Evolutionary conservation across 495 filamentous ascomycete genomes (phyloP), one percentile per base, ranked within the genome.

Genomic region (Hypoxylon cercidicola): DNA sequence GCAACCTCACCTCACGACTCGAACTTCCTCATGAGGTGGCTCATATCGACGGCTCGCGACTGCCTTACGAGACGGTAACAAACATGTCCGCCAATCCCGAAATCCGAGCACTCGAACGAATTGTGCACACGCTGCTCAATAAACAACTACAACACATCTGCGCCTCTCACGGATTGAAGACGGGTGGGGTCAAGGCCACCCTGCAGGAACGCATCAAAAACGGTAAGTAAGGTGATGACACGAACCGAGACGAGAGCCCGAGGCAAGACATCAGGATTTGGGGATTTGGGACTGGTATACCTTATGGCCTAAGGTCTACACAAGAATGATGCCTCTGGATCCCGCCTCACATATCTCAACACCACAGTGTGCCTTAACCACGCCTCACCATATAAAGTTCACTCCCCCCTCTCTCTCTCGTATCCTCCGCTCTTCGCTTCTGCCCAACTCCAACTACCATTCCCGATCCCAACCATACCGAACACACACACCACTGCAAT

Each of bases 101-200:
- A 61, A 77, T 77, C 60, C 77, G 79, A 55, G 54, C 66, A 35
- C 74, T 83, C 30, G 71, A 71, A 62, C 61, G 62, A 55, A 54
- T 54, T 16, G 54, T 71, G 15, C 66, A 66, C 5, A 71, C 74
- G 1, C 59, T 81, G 25, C 82, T 90, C 61, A 93, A 93, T 74
- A 82, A 81, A 25, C 84, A 89, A 50, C 84, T 99, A 37, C 90
- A 92, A 60, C 74, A 78, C 13, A 89, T 97, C 64, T 86, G 93
- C 66, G 85, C 83, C 39, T 77, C 78, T 55, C 89, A 94, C 72
- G 83, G 85, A 23, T 81, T 94, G 15, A 79, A 82, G 32, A 87
- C 91, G 37, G 90, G 86, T 23, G 95, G 95, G 8, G 86, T 92
- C 60, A 99, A 99, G 78, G 81, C 85, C 23, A 82, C 88, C 16